Percentiles rank a stretch among this genome's conserved stretches.
These are phyloP conservation scores for Trichoderma endophyticum DNA, from an alignment of 2,329 filamentous ascomycete species.

Conservation along the genomic window DNA sequence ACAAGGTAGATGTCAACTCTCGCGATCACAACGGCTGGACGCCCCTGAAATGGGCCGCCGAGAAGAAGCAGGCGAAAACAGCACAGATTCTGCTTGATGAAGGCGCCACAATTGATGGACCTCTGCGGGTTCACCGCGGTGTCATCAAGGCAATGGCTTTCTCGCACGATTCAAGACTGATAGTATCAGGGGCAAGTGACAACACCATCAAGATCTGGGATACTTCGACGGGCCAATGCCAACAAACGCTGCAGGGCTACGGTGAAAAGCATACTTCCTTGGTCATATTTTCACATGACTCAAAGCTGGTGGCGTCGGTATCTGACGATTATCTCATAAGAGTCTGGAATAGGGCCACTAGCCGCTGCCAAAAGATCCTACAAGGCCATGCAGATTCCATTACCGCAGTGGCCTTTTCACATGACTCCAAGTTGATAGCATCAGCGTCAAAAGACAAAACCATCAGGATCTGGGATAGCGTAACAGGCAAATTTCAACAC, in stretches of 20 bases:
- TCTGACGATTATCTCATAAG: too few relatives aligned
- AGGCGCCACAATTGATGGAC: not conserved
- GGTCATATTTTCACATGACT: too few relatives aligned
- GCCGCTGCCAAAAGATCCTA: too few relatives aligned
- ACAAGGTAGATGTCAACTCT: not conserved
- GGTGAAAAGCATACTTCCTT: too few relatives aligned
- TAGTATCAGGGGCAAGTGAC: not conserved
- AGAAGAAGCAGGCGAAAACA: accelerated
- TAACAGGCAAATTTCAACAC: not conserved
- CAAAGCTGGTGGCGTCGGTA: too few relatives aligned
- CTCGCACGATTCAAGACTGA: not conserved
- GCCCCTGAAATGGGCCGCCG: not conserved
- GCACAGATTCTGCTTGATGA: not conserved
- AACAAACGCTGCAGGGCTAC: not conserved
- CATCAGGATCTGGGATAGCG: not conserved
- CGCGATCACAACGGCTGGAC: not conserved
- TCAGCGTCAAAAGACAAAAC: accelerated
- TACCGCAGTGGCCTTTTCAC: not conserved
- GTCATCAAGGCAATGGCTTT: not conserved
- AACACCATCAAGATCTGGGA: not conserved
- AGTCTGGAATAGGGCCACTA: too few relatives aligned
- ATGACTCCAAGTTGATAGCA: not conserved
- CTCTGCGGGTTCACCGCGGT: not conserved
- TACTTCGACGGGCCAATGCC: not conserved
- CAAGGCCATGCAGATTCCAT: too few relatives aligned